Percentiles rank a stretch among this genome's conserved stretches.
phyloP scores from a whole-genome alignment of 768 basidiomycete species.

The Amyloporia xantha region DNA sequence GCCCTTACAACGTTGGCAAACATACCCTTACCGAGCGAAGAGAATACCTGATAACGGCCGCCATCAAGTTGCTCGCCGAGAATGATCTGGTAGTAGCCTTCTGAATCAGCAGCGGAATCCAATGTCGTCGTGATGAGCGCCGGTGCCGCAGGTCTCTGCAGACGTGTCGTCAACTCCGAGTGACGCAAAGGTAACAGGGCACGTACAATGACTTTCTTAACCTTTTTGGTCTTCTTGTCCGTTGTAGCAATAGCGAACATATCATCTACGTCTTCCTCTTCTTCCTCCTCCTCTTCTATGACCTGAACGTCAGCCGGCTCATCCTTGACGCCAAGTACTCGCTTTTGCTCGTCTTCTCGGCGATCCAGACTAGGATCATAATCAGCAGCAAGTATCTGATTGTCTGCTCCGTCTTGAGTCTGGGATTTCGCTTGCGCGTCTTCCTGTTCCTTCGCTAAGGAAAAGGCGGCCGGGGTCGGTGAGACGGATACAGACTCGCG shows the following conservation, averaged over 20 bases:
- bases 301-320: slow-evolving; percentile 37
- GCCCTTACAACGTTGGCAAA: slow-evolving; percentile 96
- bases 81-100: slow-evolving; percentile 93
- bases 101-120: slow-evolving; percentile 88
- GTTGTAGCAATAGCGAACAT: slow-evolving; percentile 75
- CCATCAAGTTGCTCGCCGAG: slow-evolving; percentile 91
- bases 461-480: slow-evolving; percentile 54
- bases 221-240: slow-evolving; percentile 49
- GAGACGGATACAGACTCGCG: slow-evolving; percentile 52
- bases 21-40: slow-evolving; percentile 97
- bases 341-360: slow-evolving; percentile 74
- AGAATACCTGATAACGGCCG: slow-evolving; percentile 91
- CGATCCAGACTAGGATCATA: slow-evolving; percentile 84
- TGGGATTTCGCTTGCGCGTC: slow-evolving; percentile 41
- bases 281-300: slow-evolving; percentile 49
- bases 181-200: not conserved
- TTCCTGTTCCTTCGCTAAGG: slow-evolving; percentile 61
- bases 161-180: not conserved
- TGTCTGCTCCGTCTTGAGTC: slow-evolving; percentile 39
- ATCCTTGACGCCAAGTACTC: slow-evolving; percentile 41
- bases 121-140: slow-evolving; percentile 70
- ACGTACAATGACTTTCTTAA: slow-evolving; percentile 46
- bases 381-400: slow-evolving; percentile 87
- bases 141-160: slow-evolving; percentile 46
- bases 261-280: slow-evolving; percentile 87